Conservation (phyloP, 257 asterid species). For the Solanum sitiens region DNA sequence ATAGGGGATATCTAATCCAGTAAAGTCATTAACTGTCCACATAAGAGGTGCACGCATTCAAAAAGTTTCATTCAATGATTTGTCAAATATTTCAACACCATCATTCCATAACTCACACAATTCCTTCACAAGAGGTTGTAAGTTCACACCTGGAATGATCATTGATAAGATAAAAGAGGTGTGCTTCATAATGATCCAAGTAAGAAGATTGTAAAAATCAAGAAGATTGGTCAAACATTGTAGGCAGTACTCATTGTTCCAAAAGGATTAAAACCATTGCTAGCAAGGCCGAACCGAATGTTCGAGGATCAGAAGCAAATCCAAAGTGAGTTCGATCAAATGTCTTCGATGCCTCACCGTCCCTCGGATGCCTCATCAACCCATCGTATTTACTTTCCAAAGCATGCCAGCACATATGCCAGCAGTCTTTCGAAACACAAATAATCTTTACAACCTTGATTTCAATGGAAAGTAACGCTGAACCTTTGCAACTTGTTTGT, state of each 20-base stretch:
- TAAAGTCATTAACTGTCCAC: background rate
- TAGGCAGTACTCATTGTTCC: background rate
- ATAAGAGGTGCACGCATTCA: background rate
- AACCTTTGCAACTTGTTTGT: background rate
- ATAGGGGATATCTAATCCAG: background rate
- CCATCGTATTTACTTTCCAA: background rate
- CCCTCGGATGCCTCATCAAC: background rate
- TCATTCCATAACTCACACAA: too few relatives aligned
- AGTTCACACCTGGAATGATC: background rate
- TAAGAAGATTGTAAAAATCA: background rate
- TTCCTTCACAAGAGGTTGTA: background rate
- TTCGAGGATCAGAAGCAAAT: background rate
- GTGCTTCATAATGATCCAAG: background rate
- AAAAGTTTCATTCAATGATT: background rate
- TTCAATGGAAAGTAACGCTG: background rate
- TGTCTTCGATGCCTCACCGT: background rate
- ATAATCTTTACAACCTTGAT: background rate
- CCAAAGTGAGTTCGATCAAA: background rate
- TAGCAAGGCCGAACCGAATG: background rate
- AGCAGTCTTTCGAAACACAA: background rate
- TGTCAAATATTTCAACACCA: background rate
- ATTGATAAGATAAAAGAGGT: too few relatives aligned
- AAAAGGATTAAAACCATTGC: background rate
- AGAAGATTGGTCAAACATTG: background rate
- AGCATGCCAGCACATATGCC: background rate